These are phyloP conservation scores for Penicillium diatomitis DNA, from an alignment of 495 filamentous ascomycete species.

Conservation along the genomic window DNA sequence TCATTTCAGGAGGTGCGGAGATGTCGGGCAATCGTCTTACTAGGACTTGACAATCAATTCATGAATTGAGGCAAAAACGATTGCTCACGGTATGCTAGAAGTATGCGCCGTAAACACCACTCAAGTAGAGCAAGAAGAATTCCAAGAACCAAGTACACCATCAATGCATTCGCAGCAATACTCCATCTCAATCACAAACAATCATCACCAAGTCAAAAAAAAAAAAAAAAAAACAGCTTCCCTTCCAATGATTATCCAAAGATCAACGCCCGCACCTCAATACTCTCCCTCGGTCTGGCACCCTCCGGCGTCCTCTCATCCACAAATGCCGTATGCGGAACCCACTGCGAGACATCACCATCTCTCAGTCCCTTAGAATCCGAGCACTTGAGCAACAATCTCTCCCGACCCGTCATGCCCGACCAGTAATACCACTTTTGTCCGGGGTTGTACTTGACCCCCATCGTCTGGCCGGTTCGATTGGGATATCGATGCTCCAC, in stretches of 20 bases:
- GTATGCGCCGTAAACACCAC: too few species aligned
- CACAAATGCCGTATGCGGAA: conserved; percentile 75
- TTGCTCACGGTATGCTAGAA: too few species aligned
- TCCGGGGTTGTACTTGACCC: conserved; percentile 46
- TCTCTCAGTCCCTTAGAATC: conserved; percentile 44
- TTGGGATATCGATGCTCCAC: conserved; percentile 70
- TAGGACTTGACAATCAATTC: too few species aligned
- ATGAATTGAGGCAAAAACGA: too few species aligned
- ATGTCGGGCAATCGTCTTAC: too few species aligned
- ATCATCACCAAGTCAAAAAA: neutral
- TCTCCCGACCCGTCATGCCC: conserved; percentile 66
- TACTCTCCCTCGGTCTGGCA: conserved; percentile 62
- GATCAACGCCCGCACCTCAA: conserved; percentile 77
- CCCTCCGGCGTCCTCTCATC: conserved; percentile 57
- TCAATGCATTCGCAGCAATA: neutral
- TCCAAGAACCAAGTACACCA: too few species aligned
- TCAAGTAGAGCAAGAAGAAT: too few species aligned
- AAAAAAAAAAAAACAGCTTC: neutral
- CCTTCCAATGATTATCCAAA: conserved; percentile 48
- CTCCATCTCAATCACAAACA: neutral
- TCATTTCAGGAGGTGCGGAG: too few species aligned
- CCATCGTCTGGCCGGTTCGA: conserved; percentile 68
- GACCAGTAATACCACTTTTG: conserved; percentile 75
- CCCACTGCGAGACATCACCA: conserved; percentile 50
- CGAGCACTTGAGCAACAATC: conserved; percentile 74